These are phyloP conservation scores for Lactifluus subvellereus DNA, from an alignment of 768 basidiomycete species.

Conservation along the genomic window DNA sequence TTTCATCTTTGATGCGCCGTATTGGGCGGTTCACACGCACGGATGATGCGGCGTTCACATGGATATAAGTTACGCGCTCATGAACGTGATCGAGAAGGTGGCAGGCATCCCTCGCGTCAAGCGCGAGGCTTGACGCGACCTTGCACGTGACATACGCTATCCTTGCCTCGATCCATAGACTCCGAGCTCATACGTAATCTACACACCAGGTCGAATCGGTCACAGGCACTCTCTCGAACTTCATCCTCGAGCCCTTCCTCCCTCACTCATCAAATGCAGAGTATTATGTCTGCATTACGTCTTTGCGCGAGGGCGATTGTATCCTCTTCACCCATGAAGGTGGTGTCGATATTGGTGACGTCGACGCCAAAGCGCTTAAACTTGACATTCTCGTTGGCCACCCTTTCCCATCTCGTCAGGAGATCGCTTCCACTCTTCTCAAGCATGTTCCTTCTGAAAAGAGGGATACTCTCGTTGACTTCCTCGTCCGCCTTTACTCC, in stretches of 20 bases:
- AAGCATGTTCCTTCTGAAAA: constrained; percentile 76
- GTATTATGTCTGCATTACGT: constrained; percentile 98
- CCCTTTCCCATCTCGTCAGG: constrained; percentile 76
- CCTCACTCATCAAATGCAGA: constrained; percentile 92
- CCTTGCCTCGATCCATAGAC: background rate
- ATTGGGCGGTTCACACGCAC: constrained; percentile 5
- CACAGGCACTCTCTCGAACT: constrained; percentile 93
- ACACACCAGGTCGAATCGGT: constrained; percentile 74
- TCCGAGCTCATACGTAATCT: constrained; percentile 6
- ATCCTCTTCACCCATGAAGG: constrained; percentile 99
- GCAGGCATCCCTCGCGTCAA: background rate
- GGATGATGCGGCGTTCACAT: background rate
- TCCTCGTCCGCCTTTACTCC: constrained; percentile 89
- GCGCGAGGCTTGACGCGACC: background rate
- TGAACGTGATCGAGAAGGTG: background rate
- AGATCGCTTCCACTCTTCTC: constrained; percentile 71
- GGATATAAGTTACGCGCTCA: constrained; percentile 3
- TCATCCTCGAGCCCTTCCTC: constrained; percentile 98
- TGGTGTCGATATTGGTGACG: constrained; percentile 97
- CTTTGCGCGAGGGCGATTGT: constrained; percentile 86
- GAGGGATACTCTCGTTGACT: constrained; percentile 91
- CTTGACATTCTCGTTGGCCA: constrained; percentile 74
- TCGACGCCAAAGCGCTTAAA: constrained; percentile 93
- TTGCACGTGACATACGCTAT: constrained; percentile 22
- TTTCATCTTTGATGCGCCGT: background rate